Evolutionary conservation across 139 green algal species (phyloP), one percentile per base, ranked within the genome.

Genomic region (Volvox africanus): DNA sequence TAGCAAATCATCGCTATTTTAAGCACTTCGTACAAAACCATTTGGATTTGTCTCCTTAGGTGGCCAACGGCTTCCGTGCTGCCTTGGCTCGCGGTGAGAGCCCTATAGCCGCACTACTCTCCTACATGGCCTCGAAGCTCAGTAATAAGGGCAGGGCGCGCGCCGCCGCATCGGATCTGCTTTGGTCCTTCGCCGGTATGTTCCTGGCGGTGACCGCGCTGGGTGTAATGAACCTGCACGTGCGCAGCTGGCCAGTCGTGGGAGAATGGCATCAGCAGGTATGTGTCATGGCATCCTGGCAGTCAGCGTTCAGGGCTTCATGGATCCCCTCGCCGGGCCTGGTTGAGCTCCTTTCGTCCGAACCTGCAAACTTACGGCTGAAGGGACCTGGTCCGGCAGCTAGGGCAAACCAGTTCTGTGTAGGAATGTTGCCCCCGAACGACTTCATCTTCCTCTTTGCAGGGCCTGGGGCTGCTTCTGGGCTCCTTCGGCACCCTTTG

Each of bases 401-500:
- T 55, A 55, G 44, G 44, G 44, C 44, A 55, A 55, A 55, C 5
- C 9, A 55, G 44, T 55, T 55, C 44, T 55, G 44, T 55, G 44
- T 55, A 55, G 5, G 44, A 55, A 55, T 9, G 9, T 55, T 55
- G 5, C 44, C n/a, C 9, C 44, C 9, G 44, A 55, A 14, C 44
- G 44, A 9, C 44, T 55, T 73, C 16, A 16, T 73, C 65, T 73
- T 18, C 21, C 62, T 19, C 82, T 16, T 30, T 90, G 0, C 89
- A 94, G 89, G 93, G 91, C 65, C 44, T 95, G 28, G 82, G 86
- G 9, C 82, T 95, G 80, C 80, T 95, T 80, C 84, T 95, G 65
- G 92, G 93, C 32, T 93, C 90, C 13, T 95, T 95, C 88, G 93
- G 93, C 55, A 94, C 93, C 14, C 81, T 94, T 32, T 91, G 78